phyloP scores from a whole-genome alignment of 2,329 filamentous ascomycete species.

The Byssochlamys sp. region DNA sequence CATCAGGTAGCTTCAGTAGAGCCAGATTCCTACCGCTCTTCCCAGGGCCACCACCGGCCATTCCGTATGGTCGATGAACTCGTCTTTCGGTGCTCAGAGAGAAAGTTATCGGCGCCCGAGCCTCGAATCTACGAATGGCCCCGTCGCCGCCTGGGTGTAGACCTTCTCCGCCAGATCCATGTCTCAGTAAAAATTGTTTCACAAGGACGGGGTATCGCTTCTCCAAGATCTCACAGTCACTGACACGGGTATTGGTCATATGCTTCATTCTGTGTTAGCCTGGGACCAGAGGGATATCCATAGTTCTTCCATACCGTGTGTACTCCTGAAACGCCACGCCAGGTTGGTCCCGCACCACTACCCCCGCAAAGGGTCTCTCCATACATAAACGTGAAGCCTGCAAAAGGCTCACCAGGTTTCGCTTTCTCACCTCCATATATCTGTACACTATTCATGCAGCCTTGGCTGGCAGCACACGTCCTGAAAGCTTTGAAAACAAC shows the following conservation, averaged over 20 bases:
- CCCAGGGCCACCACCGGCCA: slow-evolving; percentile 2
- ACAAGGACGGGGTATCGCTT: slow-evolving; percentile 26
- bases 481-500: slow-evolving; percentile 13
- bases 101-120: neutral
- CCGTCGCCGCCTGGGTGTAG: slow-evolving; percentile 1
- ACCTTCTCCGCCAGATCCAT: slow-evolving; percentile 12
- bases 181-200: slow-evolving; percentile 22
- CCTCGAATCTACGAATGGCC: slow-evolving; percentile 1
- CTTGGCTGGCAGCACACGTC: slow-evolving; percentile 9
- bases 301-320: slow-evolving; percentile 8
- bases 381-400: slow-evolving; percentile 3
- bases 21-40: slow-evolving; percentile 2
- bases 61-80: slow-evolving; percentile 1
- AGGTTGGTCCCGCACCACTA: neutral
- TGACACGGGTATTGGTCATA: slow-evolving; percentile 33
- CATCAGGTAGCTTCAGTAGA: slow-evolving; percentile 1
- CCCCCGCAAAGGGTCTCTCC: slow-evolving; percentile 2
- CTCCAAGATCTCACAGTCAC: slow-evolving; percentile 29
- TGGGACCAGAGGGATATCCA: neutral
- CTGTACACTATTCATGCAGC: slow-evolving; percentile 12
- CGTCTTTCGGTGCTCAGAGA: slow-evolving; percentile 2
- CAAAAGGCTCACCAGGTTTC: slow-evolving; percentile 1
- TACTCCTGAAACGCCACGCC: neutral
- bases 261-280: slow-evolving; percentile 17
- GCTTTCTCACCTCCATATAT: slow-evolving; percentile 3